Evolutionary conservation across 2,329 filamentous ascomycete species (phyloP).

Genomic region (Aquanectria penicillioides): DNA sequence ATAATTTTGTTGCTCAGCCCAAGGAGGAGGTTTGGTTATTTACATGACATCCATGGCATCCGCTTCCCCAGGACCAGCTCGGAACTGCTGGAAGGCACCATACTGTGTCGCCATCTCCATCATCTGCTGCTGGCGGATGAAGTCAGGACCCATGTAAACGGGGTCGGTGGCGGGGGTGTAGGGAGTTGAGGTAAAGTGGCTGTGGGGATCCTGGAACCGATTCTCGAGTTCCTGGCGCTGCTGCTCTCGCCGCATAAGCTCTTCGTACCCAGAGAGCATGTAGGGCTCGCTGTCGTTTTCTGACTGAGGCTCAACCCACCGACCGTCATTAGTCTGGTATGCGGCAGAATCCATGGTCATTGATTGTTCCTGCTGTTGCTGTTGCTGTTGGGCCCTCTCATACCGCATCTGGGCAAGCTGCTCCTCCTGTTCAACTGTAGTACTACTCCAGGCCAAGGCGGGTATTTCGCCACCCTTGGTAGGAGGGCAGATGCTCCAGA

Average conservation of each 20-base stretch:
- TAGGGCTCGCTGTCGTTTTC: conserved; percentile 77
- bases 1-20: conserved; percentile 27
- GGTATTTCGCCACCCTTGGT: conserved; percentile 65
- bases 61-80: conserved; percentile 52
- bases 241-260: conserved; percentile 72
- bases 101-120: conserved; percentile 75
- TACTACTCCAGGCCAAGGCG: conserved; percentile 62
- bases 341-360: conserved; percentile 66
- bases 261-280: conserved; percentile 83
- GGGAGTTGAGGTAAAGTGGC: conserved; percentile 54
- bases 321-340: conserved; percentile 62
- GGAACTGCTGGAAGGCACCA: conserved; percentile 65
- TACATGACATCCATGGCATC: conserved; percentile 61
- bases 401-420: conserved; percentile 70
- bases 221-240: conserved; percentile 52
- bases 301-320: conserved; percentile 56
- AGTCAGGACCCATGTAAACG: conserved; percentile 66
- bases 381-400: conserved; percentile 45
- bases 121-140: conserved; percentile 60
- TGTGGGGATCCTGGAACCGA: conserved; percentile 54
- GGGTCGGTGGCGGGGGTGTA: conserved; percentile 73
- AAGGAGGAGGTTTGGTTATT: conserved; percentile 22
- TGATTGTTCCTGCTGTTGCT: conserved; percentile 51
- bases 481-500: conserved; percentile 86
- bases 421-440: conserved; percentile 67